Evolutionary conservation across 805 yeast genomes (phyloP).

Genomic region (Candida bentonensis): DNA sequence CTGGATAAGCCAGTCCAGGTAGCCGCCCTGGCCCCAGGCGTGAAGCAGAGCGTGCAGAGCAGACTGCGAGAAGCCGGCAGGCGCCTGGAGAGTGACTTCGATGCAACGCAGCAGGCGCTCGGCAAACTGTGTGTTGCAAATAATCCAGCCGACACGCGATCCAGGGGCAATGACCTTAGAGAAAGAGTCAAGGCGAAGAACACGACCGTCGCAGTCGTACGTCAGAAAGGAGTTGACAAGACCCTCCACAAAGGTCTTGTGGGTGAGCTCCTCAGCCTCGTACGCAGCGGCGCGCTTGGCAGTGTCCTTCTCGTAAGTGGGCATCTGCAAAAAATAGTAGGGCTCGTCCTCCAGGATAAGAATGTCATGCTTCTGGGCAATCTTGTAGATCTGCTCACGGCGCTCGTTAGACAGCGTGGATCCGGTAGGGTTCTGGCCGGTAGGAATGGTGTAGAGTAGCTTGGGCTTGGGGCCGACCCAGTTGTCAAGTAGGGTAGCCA

Average conservation of each 20-base stretch:
- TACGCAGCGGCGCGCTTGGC: constrained; percentile 22
- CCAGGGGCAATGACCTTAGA: constrained; percentile 93
- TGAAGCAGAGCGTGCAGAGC: constrained; percentile 54
- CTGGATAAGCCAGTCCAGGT: constrained; percentile 78
- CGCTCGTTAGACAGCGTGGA: constrained; percentile 66
- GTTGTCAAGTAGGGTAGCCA: constrained; percentile 44
- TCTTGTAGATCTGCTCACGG: constrained; percentile 57
- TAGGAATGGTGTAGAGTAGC: constrained; percentile 77
- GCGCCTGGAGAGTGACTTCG: constrained; percentile 69
- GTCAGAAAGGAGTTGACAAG: constrained; percentile 66
- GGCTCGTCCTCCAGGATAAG: constrained; percentile 92
- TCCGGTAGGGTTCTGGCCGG: constrained; percentile 98
- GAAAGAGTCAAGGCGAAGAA: constrained; percentile 74
- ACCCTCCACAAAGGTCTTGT: constrained; percentile 51
- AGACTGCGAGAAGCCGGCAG: constrained; percentile 71
- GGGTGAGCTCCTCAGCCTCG: constrained; percentile 21
- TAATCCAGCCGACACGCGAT: constrained; percentile 76
- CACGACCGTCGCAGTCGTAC: constrained; percentile 78
- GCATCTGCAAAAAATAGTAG: constrained; percentile 93
- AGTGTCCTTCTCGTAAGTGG: constrained; percentile 32
- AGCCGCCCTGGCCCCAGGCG: constrained; percentile 85
- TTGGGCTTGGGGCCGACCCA: constrained; percentile 73
- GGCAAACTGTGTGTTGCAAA: constrained; percentile 49
- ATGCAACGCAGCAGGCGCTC: constrained; percentile 58
- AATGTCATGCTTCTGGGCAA: constrained; percentile 78